Conservation (phyloP, 129 eudicot genomes). For the Lonicera japonica region DNA sequence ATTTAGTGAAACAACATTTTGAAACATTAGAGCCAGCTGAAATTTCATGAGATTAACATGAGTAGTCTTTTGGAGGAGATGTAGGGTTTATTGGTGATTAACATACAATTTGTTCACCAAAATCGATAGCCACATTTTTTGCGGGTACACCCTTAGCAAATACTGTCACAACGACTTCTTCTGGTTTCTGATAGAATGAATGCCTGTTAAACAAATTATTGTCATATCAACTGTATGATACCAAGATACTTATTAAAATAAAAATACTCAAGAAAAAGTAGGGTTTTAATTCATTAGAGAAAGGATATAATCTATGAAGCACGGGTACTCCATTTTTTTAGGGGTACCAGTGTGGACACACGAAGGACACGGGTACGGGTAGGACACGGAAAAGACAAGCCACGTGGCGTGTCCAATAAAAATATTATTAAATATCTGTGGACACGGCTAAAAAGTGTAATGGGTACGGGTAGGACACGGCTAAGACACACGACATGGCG, state of each 20-base stretch:
- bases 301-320: no score
- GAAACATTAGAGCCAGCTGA: neutral
- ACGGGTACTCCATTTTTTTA: no score
- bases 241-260: neutral
- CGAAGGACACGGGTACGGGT: no score
- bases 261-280: neutral
- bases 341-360: no score
- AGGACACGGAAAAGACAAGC: no score
- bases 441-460: no score
- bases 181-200: slow-evolving; percentile 83
- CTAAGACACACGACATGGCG: no score
- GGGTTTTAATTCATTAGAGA: neutral
- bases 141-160: slow-evolving; percentile 82
- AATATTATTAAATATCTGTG: no score
- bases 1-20: neutral
- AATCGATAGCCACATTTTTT: slow-evolving; percentile 48
- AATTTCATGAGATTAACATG: neutral
- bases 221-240: neutral
- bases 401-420: no score
- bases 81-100: neutral
- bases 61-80: neutral
- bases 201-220: slow-evolving; percentile 44
- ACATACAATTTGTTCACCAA: slow-evolving; percentile 84
- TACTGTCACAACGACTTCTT: slow-evolving; percentile 74
- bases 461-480: no score